Evolutionary conservation across 371 early-diverging fungal species (phyloP).

Genomic region (Mucor lusitanicus): DNA sequence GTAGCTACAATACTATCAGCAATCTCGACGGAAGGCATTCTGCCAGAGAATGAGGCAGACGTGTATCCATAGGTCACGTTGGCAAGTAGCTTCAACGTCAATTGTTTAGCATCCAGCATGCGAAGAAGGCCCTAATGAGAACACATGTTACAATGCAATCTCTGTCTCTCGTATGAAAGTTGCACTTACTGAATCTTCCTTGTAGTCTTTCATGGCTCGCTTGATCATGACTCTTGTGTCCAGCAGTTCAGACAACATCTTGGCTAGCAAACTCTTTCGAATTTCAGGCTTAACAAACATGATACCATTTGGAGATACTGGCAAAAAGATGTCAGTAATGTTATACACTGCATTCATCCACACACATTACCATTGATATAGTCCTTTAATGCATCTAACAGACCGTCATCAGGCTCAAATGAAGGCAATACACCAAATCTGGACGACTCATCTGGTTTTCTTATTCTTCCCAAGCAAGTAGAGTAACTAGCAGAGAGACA

Average conservation of each 20-base stretch:
- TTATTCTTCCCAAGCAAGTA: slow-evolving; percentile 76
- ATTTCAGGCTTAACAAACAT: slow-evolving; percentile 79
- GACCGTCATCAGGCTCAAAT: slow-evolving; percentile 17
- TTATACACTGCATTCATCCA: neutral
- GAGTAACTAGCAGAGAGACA: slow-evolving; percentile 58
- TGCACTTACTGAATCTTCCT: slow-evolving; percentile 53
- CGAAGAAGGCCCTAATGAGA: slow-evolving; percentile 33
- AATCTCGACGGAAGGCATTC: slow-evolving; percentile 91
- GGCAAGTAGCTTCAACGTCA: slow-evolving; percentile 85
- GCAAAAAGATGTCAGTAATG: neutral
- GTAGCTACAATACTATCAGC: slow-evolving; percentile 90
- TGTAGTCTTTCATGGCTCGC: slow-evolving; percentile 74
- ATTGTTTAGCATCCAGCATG: slow-evolving; percentile 77
- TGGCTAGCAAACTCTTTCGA: slow-evolving; percentile 72
- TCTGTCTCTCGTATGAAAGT: neutral
- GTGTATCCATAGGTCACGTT: slow-evolving; percentile 94
- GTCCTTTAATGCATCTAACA: slow-evolving; percentile 60
- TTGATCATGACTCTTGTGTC: slow-evolving; percentile 92
- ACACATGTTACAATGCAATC: neutral
- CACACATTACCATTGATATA: slow-evolving; percentile 58
- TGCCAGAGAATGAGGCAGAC: slow-evolving; percentile 81
- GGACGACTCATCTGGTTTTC: slow-evolving; percentile 37
- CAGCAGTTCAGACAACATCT: slow-evolving; percentile 84
- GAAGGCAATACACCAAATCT: slow-evolving; percentile 44
- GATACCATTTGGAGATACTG: slow-evolving; percentile 83